phyloP scores from a whole-genome alignment of 2,329 filamentous ascomycete genomes.

The Verticillium isaacii region DNA sequence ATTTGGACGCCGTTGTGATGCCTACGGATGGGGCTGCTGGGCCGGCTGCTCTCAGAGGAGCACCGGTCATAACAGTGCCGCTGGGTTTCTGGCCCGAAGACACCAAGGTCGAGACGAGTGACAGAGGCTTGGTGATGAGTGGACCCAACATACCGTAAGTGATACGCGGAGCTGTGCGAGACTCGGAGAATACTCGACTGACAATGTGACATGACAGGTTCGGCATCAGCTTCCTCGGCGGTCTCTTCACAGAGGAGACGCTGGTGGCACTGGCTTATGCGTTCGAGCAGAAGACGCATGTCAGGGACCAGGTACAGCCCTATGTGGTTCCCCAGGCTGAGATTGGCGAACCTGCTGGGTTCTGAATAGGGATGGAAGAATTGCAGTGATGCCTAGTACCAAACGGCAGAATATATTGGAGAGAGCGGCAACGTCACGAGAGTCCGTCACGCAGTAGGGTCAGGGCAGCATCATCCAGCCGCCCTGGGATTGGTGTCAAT shows the following conservation, averaged over 20 bases:
- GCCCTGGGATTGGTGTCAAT: too few species aligned
- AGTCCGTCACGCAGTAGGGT: too few species aligned
- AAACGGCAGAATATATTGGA: too few species aligned
- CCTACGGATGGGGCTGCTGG: conserved; percentile 34
- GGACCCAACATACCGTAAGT: conserved; percentile 14
- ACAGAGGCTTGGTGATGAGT: conserved; percentile 8
- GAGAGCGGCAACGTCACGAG: too few species aligned
- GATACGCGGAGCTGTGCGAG: too few species aligned
- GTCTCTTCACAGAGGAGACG: conserved; percentile 52
- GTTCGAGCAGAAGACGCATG: conserved; percentile 55
- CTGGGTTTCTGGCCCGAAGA: conserved; percentile 31
- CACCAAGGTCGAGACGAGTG: conserved; percentile 8
- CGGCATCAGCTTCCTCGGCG: conserved; percentile 58
- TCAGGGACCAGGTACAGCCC: conserved; percentile 20
- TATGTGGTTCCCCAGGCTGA: conserved; percentile 25
- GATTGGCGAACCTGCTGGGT: conserved; percentile 18
- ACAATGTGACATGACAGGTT: conserved; percentile 30
- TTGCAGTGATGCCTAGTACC: too few species aligned
- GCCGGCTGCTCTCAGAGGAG: not conserved
- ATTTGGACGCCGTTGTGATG: conserved; percentile 55
- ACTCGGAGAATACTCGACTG: not conserved
- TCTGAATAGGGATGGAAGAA: not conserved
- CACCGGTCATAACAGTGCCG: conserved; percentile 56
- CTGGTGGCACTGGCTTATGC: conserved; percentile 63
- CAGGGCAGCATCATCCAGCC: too few species aligned